Percentiles rank a stretch among this genome's conserved stretches.
Evolutionary conservation across 257 asterid genomes (phyloP).

Genomic region (Salvia hispanica): DNA sequence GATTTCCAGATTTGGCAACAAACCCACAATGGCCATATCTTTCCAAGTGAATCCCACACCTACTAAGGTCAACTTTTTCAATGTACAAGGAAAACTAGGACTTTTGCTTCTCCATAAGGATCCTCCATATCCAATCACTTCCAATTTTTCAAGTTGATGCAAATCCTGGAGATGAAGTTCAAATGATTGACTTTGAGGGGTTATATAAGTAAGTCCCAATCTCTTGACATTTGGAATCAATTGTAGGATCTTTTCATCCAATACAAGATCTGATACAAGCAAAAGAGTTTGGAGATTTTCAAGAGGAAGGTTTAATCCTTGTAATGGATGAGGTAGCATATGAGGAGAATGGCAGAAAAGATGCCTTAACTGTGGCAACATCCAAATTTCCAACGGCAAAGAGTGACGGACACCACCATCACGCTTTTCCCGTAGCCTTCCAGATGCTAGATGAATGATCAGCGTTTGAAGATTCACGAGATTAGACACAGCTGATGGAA

Average conservation of each 20-base stretch:
- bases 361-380: neutral
- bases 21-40: constrained; percentile 10
- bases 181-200: too few relatives aligned
- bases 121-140: neutral
- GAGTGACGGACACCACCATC: neutral
- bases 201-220: neutral
- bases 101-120: neutral
- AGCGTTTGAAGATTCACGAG: constrained; percentile 5
- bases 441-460: neutral
- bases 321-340: neutral
- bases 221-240: neutral
- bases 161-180: neutral
- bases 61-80: neutral
- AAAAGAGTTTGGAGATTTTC: neutral
- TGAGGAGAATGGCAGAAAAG: neutral
- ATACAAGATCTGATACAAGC: neutral
- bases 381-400: neutral
- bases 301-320: neutral
- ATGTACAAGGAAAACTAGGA: neutral
- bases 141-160: neutral
- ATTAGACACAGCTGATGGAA: neutral
- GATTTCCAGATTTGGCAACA: neutral
- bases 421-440: neutral
- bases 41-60: neutral
- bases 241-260: neutral